Evolutionary conservation across 805 yeast species (phyloP), one percentile per base, ranked within the genome.

Genomic region (Lipomyces mesembrius): DNA sequence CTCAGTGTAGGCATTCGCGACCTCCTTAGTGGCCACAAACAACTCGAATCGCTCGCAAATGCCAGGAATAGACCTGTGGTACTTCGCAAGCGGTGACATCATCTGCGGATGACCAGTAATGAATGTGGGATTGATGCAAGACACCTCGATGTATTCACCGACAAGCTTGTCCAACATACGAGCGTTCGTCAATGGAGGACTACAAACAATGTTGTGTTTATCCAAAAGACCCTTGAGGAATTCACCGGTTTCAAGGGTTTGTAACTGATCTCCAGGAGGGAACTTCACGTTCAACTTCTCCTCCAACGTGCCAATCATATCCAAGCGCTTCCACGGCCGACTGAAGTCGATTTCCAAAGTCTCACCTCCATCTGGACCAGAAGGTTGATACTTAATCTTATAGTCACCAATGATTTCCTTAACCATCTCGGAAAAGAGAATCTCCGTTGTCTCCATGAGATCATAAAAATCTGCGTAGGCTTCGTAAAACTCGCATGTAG

Each of bases 11-110:
- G 99, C 98, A 77, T 94, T 94, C 85, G 95, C 90, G 74, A 94
- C 93, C 84, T 94, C 99, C 85, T 94, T 94, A 73, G 98, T 95
- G 65, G 97, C 98, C 73, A 95, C 98, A 77, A 94, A 94, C 67
- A 95, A 97, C 83, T 94, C 99, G 79, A 94, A 94, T 81, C 99
- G 88, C 83, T 94, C 99, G 85, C 98, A 92, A 78, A 94, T 83
- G 75, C 99, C 99, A 68, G 97, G 96, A 71, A 86, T 84, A 68
- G 88, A 85, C 82, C 99, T 89, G 79, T 94, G 91, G 83, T 91
- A 91, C 84, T 94, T 94, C 78, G 99, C 99, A 81, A 94, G 86
- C 73, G 99, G 99, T 66, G 98, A 94, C 99, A 94, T 94, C 96
- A 94, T 92, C 83, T 94, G 98, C 67, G 99, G 99, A 81, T 94